These are phyloP conservation scores for Artomyces pyxidatus DNA, from an alignment of 768 basidiomycete genomes.

Conservation along the genomic window DNA sequence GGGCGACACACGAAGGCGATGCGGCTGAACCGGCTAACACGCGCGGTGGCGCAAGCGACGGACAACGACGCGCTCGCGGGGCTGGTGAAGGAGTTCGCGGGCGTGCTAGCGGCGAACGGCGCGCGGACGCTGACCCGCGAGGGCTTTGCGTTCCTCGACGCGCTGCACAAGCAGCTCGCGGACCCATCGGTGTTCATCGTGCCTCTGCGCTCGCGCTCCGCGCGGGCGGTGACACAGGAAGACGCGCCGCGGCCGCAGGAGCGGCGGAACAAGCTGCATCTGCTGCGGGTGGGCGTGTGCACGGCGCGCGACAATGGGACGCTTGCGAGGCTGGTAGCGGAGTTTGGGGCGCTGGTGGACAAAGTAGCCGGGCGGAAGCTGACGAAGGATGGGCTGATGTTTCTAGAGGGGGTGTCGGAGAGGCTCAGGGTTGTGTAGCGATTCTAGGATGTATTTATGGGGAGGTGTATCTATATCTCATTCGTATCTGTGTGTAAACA, in stretches of 20 bases:
- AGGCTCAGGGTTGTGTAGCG: conserved; percentile 39
- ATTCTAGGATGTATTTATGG: conserved; percentile 2
- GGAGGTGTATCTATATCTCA: conserved; percentile 5
- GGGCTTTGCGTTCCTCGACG: conserved; percentile 62
- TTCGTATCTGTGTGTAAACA: conserved; percentile 3
- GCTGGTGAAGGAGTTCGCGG: conserved; percentile 52
- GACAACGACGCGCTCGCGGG: conserved; percentile 49
- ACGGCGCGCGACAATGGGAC: conserved; percentile 43
- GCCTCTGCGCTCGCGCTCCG: conserved; percentile 39
- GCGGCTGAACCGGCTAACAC: conserved; percentile 41
- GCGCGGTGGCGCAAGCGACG: conserved; percentile 34
- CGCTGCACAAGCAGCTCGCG: conserved; percentile 60
- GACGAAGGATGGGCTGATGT: conserved; percentile 71
- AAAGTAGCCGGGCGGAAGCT: conserved; percentile 61
- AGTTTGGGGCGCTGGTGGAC: conserved; percentile 65
- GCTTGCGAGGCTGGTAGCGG: conserved; percentile 57
- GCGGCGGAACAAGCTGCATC: conserved; percentile 47
- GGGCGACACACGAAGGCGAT: conserved; percentile 42
- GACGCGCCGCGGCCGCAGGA: conserved; percentile 30
- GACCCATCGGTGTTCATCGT: conserved; percentile 55
- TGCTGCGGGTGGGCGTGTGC: conserved; percentile 47
- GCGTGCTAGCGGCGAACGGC: conserved; percentile 53
- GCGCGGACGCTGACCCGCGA: conserved; percentile 63
- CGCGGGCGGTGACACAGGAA: conserved; percentile 26
- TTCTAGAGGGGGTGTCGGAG: conserved; percentile 53